Percentiles rank a stretch among this genome's conserved stretches.
These are phyloP conservation scores for Pythium utonaiense DNA, from an alignment of 352 stramenopile species.

Conservation along the genomic window DNA sequence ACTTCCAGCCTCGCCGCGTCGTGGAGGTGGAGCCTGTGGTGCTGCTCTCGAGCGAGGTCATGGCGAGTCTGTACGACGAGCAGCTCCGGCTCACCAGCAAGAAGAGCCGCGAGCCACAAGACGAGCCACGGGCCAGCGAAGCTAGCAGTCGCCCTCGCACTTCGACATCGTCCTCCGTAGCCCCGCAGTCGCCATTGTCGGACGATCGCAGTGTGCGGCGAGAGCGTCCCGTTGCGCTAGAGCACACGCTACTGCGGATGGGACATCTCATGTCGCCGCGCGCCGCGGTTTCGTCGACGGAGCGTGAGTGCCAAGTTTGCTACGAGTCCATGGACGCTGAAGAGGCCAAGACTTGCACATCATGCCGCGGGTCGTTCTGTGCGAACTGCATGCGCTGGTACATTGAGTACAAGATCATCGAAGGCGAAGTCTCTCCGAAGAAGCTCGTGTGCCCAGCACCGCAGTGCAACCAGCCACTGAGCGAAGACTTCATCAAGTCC, in stretches of 20 bases:
- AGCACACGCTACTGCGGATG: not conserved
- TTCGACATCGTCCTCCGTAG: constrained; percentile 29
- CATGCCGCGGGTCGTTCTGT: constrained; percentile 51
- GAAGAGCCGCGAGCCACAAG: constrained; percentile 1
- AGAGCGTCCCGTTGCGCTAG: not conserved
- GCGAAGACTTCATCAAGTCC: constrained; percentile 47
- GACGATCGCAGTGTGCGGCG: not conserved
- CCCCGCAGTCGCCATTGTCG: constrained; percentile 12
- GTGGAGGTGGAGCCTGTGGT: constrained; percentile 10
- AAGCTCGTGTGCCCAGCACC: constrained; percentile 72
- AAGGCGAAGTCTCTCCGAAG: constrained; percentile 68
- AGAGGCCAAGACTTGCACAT: constrained; percentile 41
- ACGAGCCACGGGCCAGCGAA: constrained; percentile 12
- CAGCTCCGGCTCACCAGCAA: constrained; percentile 7
- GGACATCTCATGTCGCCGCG: not conserved
- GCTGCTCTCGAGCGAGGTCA: constrained; percentile 15
- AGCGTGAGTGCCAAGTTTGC: constrained; percentile 69
- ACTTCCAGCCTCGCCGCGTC: constrained; percentile 8
- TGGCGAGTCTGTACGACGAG: constrained; percentile 17
- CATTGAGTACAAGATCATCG: constrained; percentile 71
- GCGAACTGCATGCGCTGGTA: constrained; percentile 64
- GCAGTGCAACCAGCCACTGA: constrained; percentile 45
- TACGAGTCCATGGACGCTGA: constrained; percentile 55
- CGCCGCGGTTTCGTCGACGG: not conserved
- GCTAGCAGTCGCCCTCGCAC: constrained; percentile 15